Evolutionary conservation across 208 protist genomes (phyloP).

Genomic region (Jaenimonas drosophilae): DNA sequence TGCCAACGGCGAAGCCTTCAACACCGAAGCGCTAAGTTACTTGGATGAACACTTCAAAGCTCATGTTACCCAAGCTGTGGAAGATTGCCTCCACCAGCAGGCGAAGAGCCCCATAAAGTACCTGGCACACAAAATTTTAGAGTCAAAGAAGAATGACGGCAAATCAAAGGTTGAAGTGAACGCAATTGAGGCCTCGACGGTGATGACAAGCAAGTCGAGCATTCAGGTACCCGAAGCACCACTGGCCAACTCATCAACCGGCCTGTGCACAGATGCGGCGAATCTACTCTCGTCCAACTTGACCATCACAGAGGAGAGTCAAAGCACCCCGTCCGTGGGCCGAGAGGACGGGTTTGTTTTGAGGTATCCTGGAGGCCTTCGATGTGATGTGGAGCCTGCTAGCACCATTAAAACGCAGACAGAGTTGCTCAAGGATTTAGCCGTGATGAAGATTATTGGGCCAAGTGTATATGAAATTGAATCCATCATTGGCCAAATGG

Average conservation of each 20-base stretch:
- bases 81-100: conserved; percentile 29
- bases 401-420: neutral
- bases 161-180: conserved; percentile 1
- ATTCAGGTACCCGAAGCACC: neutral
- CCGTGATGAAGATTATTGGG: conserved; percentile 10
- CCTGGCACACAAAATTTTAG: conserved; percentile 29
- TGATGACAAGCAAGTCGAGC: neutral
- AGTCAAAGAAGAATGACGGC: conserved; percentile 4
- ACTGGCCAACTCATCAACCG: neutral
- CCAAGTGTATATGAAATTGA: conserved; percentile 40
- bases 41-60: conserved; percentile 38
- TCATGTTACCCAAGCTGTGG: conserved; percentile 31
- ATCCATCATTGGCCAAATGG: conserved; percentile 13
- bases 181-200: conserved; percentile 3
- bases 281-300: neutral
- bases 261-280: neutral
- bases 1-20: conserved; percentile 7
- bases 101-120: conserved; percentile 41
- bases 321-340: neutral
- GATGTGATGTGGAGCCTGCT: neutral
- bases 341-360: neutral
- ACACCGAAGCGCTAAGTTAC: conserved; percentile 13
- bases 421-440: neutral
- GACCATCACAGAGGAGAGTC: neutral
- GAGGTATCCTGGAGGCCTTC: neutral